phyloP scores from a whole-genome alignment of 1,284 basidiomycete species.

The Cystobasidiaceae sp. region DNA sequence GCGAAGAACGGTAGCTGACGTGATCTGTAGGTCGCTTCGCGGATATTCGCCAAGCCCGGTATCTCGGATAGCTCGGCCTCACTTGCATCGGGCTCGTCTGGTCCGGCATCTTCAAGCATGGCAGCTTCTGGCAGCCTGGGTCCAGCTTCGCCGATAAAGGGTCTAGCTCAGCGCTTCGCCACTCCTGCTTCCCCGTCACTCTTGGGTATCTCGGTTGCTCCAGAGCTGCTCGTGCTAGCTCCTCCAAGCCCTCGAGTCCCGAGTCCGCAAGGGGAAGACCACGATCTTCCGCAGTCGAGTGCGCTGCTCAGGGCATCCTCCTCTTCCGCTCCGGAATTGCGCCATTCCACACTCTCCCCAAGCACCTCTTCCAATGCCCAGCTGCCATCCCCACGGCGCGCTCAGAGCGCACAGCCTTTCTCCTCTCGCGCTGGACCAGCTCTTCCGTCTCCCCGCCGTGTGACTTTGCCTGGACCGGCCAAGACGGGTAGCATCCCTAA shows the following conservation, averaged over 20 bases:
- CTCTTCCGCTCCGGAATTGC: too few relatives aligned
- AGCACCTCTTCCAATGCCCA: too few relatives aligned
- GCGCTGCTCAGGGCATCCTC: too few relatives aligned
- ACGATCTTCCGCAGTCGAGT: too few relatives aligned
- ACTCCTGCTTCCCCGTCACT: slow-evolving; percentile 4
- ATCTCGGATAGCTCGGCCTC: neutral
- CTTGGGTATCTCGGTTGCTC: slow-evolving; percentile 1
- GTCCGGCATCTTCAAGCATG: neutral
- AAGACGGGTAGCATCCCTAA: too few relatives aligned
- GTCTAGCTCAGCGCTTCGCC: slow-evolving; percentile 6
- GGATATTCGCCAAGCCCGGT: slow-evolving; percentile 15
- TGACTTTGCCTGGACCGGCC: too few relatives aligned
- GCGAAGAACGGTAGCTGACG: neutral
- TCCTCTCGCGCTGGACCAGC: neutral
- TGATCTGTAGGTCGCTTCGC: neutral
- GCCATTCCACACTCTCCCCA: too few relatives aligned
- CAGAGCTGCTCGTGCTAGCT: slow-evolving; percentile 9
- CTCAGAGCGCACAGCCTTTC: neutral
- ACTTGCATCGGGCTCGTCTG: neutral
- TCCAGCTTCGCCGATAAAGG: slow-evolving; percentile 13
- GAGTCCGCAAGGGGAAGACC: neutral
- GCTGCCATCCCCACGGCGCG: neutral
- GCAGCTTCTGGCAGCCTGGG: neutral
- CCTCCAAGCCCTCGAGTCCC: slow-evolving; percentile 16
- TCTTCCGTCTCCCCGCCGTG: neutral